Percentiles rank a stretch among this genome's conserved stretches.
phyloP scores from a whole-genome alignment of 1,284 basidiomycete species.

The Leccinum pachyderme region DNA sequence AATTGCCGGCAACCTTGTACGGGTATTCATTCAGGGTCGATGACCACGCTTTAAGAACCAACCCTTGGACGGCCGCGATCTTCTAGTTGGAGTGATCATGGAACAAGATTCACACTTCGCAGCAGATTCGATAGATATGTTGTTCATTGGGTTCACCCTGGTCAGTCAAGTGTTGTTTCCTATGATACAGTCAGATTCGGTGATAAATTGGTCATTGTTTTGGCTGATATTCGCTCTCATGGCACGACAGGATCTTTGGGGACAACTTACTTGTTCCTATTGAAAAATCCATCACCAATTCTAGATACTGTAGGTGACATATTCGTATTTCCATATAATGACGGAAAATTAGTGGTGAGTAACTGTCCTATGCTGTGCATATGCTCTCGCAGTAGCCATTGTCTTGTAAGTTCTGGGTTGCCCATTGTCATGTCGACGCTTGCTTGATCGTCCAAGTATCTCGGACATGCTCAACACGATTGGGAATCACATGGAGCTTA shows the following conservation, averaged over 20 bases:
- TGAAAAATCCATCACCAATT: background rate
- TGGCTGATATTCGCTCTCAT: background rate
- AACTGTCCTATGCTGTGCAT: too few relatives aligned
- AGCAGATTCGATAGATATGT: constrained; percentile 9
- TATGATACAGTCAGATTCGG: background rate
- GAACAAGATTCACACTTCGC: background rate
- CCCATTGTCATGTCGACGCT: background rate
- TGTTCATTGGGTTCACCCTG: constrained; percentile 13
- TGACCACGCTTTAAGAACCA: background rate
- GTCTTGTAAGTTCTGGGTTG: constrained; percentile 8
- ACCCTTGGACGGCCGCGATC: background rate
- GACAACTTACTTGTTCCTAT: too few relatives aligned
- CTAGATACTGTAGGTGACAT: constrained; percentile 9
- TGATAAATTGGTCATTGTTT: background rate
- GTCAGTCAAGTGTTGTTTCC: background rate
- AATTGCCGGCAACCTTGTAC: too few relatives aligned
- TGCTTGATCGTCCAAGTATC: constrained; percentile 1
- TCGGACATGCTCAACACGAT: constrained; percentile 14
- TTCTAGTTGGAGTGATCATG: background rate
- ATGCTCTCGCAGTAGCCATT: background rate
- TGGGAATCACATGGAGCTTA: constrained; percentile 10
- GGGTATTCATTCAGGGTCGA: background rate
- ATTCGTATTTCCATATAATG: constrained; percentile 14
- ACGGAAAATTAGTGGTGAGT: constrained; percentile 13
- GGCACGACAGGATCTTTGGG: constrained; percentile 12